A percentile compares a stretch with the other conserved stretches of the same genome.
Evolutionary conservation across 2,329 filamentous ascomycete species (phyloP).

Genomic region (Alternaria conjuncta): DNA sequence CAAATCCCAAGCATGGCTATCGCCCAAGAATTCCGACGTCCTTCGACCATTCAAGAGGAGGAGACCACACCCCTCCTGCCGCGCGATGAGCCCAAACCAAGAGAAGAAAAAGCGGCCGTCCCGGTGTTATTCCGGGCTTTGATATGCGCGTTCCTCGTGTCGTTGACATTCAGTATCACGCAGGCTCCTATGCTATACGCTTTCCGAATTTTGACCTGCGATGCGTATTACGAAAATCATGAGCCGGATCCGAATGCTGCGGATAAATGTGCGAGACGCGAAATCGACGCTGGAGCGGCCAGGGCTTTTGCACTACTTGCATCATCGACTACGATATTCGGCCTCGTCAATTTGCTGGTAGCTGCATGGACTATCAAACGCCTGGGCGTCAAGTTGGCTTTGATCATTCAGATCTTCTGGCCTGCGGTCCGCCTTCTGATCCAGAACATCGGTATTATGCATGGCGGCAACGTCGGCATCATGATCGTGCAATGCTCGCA

Average conservation of each 20-base stretch:
- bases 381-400: conserved; percentile 67
- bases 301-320: conserved; percentile 69
- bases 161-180: conserved; percentile 58
- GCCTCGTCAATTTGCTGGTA: conserved; percentile 71
- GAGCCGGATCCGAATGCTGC: conserved; percentile 50
- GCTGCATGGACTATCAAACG: conserved; percentile 71
- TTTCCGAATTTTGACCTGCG: conserved; percentile 75
- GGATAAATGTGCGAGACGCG: conserved; percentile 65
- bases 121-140: conserved; percentile 56
- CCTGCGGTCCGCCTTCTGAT: conserved; percentile 68
- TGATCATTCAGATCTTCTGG: conserved; percentile 68
- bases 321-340: conserved; percentile 71
- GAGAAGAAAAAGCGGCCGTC: conserved; percentile 8
- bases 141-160: conserved; percentile 67
- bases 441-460: conserved; percentile 69
- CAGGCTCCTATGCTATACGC: conserved; percentile 66
- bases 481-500: conserved; percentile 71
- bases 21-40: not conserved
- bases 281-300: conserved; percentile 70
- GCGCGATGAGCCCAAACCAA: conserved; percentile 18
- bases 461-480: conserved; percentile 68
- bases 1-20: conserved; percentile 10
- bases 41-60: conserved; percentile 9
- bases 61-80: conserved; percentile 27
- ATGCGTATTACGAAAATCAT: conserved; percentile 70